Base-by-base conservation (phyloP, 1,284 basidiomycete species). In the Cutaneotrichosporon spelunceum region DNA sequence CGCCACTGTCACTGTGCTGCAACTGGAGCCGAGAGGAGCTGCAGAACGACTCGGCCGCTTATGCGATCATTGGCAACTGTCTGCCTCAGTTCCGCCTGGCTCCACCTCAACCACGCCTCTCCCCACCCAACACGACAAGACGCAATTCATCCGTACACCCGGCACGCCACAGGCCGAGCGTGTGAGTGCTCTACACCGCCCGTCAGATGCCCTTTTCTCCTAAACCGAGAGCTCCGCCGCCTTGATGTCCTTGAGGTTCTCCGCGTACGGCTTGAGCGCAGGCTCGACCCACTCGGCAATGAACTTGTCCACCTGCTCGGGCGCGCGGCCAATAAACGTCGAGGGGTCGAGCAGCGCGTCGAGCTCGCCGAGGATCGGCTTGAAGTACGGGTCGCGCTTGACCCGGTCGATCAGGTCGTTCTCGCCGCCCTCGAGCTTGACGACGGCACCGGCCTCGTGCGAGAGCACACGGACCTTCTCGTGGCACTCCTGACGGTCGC, bases 381-480 rank as follows among this genome's bases (percentile, higher is more conserved):
- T 80, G 72, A 89, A 90, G 83, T 87, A 85, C 56, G 83, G 68
- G 70, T 90, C 87, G 58, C 80, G 79, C 68, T 82, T 83, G 66
- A 99, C 85, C 44, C 96, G 86, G 48, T 90, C 89, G 73, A 99
- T 96, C 50, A 99, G 83, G 80, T 99, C 95, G 79, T 99, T 99
- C 79, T 95, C 90, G 33, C 91, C 85, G 10, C 96, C 96, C 68
- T 95, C 86, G 67, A 94, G 85, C 81, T 99, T 99, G 67, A 99
- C 95, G 73, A 95, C 92, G 63, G 89, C 84, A 0, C 87, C 94
- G 0, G 96, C 96, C 79, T 98, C 88, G 79, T 99, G 95, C 14
- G 93, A 96, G n/a, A 98, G 70, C 56, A 97, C 94, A 63, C 95
- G 82, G 74, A 98, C 95, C 80, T 91, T 89, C 81, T 98, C 96